A percentile compares a stretch with the other conserved stretches of the same genome.
phyloP scores from a whole-genome alignment of 257 asterid species.

The Fraxinus cuspidata region DNA sequence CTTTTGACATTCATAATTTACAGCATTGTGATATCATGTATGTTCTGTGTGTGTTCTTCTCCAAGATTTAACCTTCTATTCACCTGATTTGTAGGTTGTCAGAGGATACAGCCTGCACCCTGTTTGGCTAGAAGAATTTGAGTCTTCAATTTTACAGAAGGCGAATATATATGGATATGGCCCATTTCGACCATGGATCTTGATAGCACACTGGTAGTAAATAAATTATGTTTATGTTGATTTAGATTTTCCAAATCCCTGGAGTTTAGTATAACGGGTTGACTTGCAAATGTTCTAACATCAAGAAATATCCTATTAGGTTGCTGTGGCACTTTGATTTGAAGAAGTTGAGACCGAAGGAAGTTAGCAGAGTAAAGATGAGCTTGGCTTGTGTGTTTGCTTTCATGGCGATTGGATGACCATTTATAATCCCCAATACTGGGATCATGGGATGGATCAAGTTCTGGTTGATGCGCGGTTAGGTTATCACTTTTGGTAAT shows the following conservation, averaged over 20 bases:
- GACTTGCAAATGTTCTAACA: conserved; percentile 10
- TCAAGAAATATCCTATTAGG: conserved; percentile 44
- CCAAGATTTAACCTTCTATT: conserved; percentile 14
- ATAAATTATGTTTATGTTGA: background rate
- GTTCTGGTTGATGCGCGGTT: conserved; percentile 96
- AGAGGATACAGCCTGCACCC: conserved; percentile 96
- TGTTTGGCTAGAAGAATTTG: conserved; percentile 57
- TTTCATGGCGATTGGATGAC: conserved; percentile 97
- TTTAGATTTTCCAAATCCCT: background rate
- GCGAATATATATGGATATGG: conserved; percentile 76
- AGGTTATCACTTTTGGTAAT: conserved; percentile 97
- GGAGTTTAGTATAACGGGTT: background rate
- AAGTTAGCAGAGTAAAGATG: conserved; percentile 84
- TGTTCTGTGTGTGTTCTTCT: background rate
- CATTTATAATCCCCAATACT: conserved; percentile 67
- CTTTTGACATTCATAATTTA: too few species aligned
- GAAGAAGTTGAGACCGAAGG: conserved; percentile 85
- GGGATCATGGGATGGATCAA: conserved; percentile 90
- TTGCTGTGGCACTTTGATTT: conserved; percentile 69
- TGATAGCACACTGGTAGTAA: conserved; percentile 81
- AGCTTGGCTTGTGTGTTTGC: conserved; percentile 91
- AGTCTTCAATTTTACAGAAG: conserved; percentile 58
- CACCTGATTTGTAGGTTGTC: conserved; percentile 57
- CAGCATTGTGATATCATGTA: too few species aligned
- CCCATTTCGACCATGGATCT: conserved; percentile 84